These are phyloP conservation scores for Coprinellus micaceus DNA, from an alignment of 768 basidiomycete genomes.

Conservation along the genomic window DNA sequence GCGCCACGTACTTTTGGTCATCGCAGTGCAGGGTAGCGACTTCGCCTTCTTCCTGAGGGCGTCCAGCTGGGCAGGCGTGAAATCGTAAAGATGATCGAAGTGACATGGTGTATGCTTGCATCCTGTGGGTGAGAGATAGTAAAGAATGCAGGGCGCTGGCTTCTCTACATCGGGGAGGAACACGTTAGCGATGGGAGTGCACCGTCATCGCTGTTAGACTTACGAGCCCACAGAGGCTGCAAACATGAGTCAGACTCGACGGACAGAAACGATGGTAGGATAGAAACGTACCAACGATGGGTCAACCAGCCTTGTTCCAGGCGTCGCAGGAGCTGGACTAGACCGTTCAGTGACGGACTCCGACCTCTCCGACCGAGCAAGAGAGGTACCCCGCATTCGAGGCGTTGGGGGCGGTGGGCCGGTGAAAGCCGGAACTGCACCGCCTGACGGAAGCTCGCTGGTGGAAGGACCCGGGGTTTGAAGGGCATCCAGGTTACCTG, in stretches of 20 bases:
- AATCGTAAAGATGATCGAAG: background rate
- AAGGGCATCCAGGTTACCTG: conserved; percentile 40
- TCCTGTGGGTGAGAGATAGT: background rate
- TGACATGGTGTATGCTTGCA: background rate
- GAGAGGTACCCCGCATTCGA: too few species aligned
- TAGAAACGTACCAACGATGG: background rate
- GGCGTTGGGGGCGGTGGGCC: too few species aligned
- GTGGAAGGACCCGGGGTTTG: too few species aligned
- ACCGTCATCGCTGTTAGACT: too few species aligned
- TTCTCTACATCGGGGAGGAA: background rate
- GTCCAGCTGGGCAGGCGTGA: background rate
- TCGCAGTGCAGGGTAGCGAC: background rate
- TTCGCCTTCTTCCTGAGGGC: background rate
- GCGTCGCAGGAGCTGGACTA: background rate
- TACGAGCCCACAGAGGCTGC: conserved; percentile 23
- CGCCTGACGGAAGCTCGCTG: too few species aligned
- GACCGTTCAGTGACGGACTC: background rate
- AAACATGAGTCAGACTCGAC: background rate
- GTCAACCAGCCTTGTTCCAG: background rate
- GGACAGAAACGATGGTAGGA: background rate
- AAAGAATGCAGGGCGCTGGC: background rate
- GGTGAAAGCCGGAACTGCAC: too few species aligned
- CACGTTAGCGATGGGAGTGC: background rate
- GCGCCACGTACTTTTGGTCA: background rate
- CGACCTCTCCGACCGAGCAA: too few species aligned